Evolutionary conservation across 1,139 yeast genomes (phyloP).

Genomic region (Debaryomycetaceae sp.): DNA sequence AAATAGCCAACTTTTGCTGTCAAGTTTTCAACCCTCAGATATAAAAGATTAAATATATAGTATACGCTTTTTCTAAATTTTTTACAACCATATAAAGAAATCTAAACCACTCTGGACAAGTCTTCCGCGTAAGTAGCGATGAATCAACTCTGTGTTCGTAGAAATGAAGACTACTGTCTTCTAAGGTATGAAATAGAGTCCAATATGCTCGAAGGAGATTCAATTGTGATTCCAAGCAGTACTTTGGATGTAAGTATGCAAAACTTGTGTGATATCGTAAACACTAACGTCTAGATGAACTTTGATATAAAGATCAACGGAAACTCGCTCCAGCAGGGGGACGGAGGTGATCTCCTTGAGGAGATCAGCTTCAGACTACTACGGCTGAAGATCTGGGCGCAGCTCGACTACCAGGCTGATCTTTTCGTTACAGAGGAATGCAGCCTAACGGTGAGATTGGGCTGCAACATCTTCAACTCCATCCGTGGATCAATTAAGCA

Average conservation of each 20-base stretch:
- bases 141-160: not conserved
- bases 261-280: not conserved
- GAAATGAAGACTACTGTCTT: not conserved
- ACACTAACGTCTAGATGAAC: constrained; percentile 8
- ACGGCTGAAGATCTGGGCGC: constrained; percentile 14
- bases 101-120: not conserved
- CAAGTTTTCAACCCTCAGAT: not conserved
- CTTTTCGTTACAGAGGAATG: constrained; percentile 9
- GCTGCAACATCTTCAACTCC: constrained; percentile 18
- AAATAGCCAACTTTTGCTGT: no score
- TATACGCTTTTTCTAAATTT: not conserved
- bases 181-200: not conserved
- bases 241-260: not conserved
- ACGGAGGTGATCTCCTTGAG: constrained; percentile 13
- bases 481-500: constrained; percentile 9
- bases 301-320: constrained; percentile 15
- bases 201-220: not conserved
- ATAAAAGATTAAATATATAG: not conserved
- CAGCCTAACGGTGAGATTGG: constrained; percentile 12
- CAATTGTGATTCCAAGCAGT: not conserved
- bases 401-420: constrained; percentile 12
- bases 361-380: constrained; percentile 7
- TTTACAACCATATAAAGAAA: not conserved
- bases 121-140: not conserved
- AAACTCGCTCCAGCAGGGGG: constrained; percentile 5